Conservation (phyloP, 768 basidiomycete species). For the Macrolepiota albuminosa region DNA sequence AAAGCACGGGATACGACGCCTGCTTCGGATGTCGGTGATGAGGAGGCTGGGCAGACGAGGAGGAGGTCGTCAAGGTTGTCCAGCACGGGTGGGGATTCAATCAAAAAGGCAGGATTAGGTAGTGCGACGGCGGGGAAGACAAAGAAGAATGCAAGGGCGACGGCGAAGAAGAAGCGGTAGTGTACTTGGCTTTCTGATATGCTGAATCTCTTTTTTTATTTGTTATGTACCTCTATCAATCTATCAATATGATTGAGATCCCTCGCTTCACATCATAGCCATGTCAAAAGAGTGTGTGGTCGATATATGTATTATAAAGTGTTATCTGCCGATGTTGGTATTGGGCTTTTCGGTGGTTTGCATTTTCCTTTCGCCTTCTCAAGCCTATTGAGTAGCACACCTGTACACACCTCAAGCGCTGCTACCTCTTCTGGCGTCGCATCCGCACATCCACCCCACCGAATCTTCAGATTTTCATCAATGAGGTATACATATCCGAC, state of each 20-base stretch:
- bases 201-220: not conserved
- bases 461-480: constrained; percentile 76
- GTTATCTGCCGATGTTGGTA: not conserved
- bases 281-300: not conserved
- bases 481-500: constrained; percentile 92
- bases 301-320: not conserved
- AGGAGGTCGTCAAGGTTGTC: constrained; percentile 41
- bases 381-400: constrained; percentile 61
- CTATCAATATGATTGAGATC: not conserved
- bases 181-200: not conserved
- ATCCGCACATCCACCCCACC: constrained; percentile 92
- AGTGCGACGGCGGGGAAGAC: constrained; percentile 20
- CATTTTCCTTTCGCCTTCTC: constrained; percentile 24
- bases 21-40: constrained; percentile 25
- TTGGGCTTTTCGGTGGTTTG: not conserved
- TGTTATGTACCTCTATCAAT: not conserved
- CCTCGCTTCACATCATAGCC: not conserved
- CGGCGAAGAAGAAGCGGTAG: constrained; percentile 18
- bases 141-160: constrained; percentile 9
- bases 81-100: constrained; percentile 22
- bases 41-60: constrained; percentile 31
- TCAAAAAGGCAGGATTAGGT: constrained; percentile 11
- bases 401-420: constrained; percentile 63
- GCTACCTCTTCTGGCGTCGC: constrained; percentile 70
- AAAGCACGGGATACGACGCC: constrained; percentile 27